Evolutionary conservation across 1,139 yeast species (phyloP).

Genomic region (Debaryomyces coudertii): DNA sequence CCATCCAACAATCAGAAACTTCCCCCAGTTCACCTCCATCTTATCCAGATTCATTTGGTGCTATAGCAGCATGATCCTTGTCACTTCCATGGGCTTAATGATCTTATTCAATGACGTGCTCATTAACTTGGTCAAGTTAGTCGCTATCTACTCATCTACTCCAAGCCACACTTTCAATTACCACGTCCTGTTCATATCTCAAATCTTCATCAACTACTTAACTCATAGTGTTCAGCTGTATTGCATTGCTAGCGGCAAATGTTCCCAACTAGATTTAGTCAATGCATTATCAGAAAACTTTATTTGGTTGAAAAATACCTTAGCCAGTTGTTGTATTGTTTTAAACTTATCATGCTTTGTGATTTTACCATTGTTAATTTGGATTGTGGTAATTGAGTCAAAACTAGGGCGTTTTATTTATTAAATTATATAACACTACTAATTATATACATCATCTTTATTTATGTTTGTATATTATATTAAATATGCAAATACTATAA

Average conservation of each 20-base stretch:
- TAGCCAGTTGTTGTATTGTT: slow-evolving; percentile 19
- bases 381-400: slow-evolving; percentile 25
- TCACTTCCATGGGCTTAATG: slow-evolving; percentile 18
- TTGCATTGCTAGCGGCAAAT: not conserved
- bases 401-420: slow-evolving; percentile 13
- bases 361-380: slow-evolving; percentile 29
- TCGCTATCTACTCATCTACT: slow-evolving; percentile 7
- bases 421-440: not conserved
- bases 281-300: slow-evolving; percentile 9
- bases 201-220: slow-evolving; percentile 7
- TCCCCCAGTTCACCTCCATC: slow-evolving; percentile 17
- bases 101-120: slow-evolving; percentile 28
- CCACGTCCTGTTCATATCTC: slow-evolving; percentile 12
- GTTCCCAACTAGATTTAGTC: slow-evolving; percentile 10
- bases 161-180: not conserved
- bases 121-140: slow-evolving; percentile 21
- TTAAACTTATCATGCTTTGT: slow-evolving; percentile 29
- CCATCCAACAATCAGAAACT: slow-evolving; percentile 18
- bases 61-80: slow-evolving; percentile 25
- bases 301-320: slow-evolving; percentile 9
- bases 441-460: not conserved
- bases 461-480: not conserved
- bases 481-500: no score
- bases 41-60: slow-evolving; percentile 27
- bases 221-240: slow-evolving; percentile 9